Base-by-base conservation (phyloP, 2,329 filamentous ascomycete genomes). In the Penicillium sclerotiorum region DNA sequence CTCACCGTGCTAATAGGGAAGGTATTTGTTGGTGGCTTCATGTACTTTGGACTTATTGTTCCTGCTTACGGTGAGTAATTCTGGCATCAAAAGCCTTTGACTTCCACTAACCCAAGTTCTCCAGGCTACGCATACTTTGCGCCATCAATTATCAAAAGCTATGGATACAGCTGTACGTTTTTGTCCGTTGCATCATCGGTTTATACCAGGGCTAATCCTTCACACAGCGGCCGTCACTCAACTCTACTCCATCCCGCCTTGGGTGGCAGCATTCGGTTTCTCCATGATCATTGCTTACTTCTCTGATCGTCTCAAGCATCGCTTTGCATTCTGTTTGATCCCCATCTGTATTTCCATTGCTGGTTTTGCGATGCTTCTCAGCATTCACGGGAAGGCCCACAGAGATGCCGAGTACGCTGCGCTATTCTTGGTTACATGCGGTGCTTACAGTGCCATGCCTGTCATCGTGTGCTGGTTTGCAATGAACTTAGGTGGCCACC, bases 381-480 rank as follows among this genome's bases (percentile, higher is more conserved):
- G 77, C 9, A 82, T 93, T 5, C 87, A 93, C 68, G 72, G 88
- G 64, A 45, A 49, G 6, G 59, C 52, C 12, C 81, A 90, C 66
- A 76, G 74, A 0, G 55, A 79, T 11, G 72, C 89, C 6, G 81
- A 94, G 67, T 96, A 96, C 62, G 87, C 78, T 0, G 89, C 87
- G 0, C 79, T 96, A 0, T 95, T 95, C 76, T 76, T 96, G 25
- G 83, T 95, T 42, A 87, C 89, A 2, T 85, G 85, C 74, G 90
- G 90, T 42, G 81, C 83, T 0, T 96, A 95, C 72, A 85, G 84
- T 1, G 89, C 91, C n/a, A 92, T 96, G 87, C 91, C 93, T 0
- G 85, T 96, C 23, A 83, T 91, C 36, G 82, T 91, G 7, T 91
- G 87, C 68, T 92, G 88, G 88, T 91, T 87, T 69, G 87, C 86